Conservation (phyloP, 2,329 filamentous ascomycete genomes). For the Ustulina deusta region DNA sequence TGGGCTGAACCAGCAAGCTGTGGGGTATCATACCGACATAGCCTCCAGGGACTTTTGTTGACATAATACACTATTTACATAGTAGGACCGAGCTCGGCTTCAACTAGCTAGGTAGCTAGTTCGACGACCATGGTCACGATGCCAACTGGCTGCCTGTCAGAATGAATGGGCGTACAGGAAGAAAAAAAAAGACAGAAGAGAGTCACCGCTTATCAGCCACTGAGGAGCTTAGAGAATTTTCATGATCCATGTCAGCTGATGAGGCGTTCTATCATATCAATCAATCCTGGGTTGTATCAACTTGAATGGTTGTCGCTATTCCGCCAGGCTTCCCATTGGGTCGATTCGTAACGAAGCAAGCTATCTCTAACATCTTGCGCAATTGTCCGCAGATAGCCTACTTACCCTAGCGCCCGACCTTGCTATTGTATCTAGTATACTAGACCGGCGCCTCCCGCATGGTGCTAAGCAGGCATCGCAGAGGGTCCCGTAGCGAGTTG, state of each 20-base stretch:
- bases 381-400: slow-evolving; percentile 16
- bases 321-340: not conserved
- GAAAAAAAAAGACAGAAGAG: not conserved
- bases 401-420: slow-evolving; percentile 17
- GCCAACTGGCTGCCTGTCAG: not conserved
- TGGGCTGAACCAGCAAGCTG: not conserved
- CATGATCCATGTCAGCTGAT: slow-evolving; percentile 28
- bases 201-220: slow-evolving; percentile 21
- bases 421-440: not conserved
- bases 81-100: not conserved
- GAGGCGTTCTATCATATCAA: slow-evolving; percentile 21
- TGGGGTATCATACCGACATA: not conserved
- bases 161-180: slow-evolving; percentile 9
- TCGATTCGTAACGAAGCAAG: slow-evolving; percentile 1
- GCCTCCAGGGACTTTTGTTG: not conserved
- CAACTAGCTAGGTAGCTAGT: not conserved
- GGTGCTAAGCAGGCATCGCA: slow-evolving; percentile 14
- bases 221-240: not conserved
- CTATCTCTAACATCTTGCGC: slow-evolving; percentile 12
- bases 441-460: slow-evolving; percentile 34
- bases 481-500: slow-evolving; percentile 13
- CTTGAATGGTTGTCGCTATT: slow-evolving; percentile 15
- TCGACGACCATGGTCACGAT: not conserved
- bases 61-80: not conserved
- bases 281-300: slow-evolving; percentile 9